These are phyloP conservation scores for Globisporangium abappressorium DNA, from an alignment of 352 stramenopile species.

Conservation along the genomic window DNA sequence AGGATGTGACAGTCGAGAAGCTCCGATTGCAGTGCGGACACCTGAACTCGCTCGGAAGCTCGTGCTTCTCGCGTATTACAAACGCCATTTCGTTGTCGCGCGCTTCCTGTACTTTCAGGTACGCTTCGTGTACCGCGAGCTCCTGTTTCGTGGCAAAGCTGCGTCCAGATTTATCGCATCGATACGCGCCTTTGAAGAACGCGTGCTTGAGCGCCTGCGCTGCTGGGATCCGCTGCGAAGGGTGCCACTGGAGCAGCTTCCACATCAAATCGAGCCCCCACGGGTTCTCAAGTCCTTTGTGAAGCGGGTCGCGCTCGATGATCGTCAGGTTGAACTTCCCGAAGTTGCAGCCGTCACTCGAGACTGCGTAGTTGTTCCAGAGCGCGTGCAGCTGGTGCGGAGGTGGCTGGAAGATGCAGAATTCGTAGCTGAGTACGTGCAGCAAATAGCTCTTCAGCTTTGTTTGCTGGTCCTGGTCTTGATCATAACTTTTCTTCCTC, in stretches of 20 bases:
- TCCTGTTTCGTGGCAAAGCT: constrained; percentile 65
- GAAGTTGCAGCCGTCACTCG: constrained; percentile 83
- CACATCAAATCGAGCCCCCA: constrained; percentile 92
- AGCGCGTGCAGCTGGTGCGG: constrained; percentile 49
- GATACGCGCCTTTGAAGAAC: constrained; percentile 84
- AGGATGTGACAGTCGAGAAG: constrained; percentile 65
- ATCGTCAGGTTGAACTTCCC: constrained; percentile 92
- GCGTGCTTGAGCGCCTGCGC: constrained; percentile 78
- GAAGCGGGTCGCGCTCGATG: constrained; percentile 86
- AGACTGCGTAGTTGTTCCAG: constrained; percentile 67
- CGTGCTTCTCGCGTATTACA: constrained; percentile 53
- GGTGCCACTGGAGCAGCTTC: constrained; percentile 92
- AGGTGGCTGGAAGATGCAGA: constrained; percentile 77
- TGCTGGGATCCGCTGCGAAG: constrained; percentile 81
- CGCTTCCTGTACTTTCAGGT: constrained; percentile 48
- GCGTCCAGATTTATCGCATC: constrained; percentile 54
- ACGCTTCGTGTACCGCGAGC: constrained; percentile 56
- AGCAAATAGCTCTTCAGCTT: constrained; percentile 66
- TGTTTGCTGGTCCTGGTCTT: constrained; percentile 19
- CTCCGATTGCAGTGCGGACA: constrained; percentile 61
- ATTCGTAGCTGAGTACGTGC: constrained; percentile 80
- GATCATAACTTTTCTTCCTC: neutral
- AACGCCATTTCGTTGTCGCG: constrained; percentile 50
- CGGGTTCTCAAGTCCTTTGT: constrained; percentile 79
- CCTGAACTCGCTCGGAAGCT: constrained; percentile 40